Evolutionary conservation across 345 rosid genomes (phyloP), one percentile per base, ranked within the genome.

Genomic region (Litchi chinensis): DNA sequence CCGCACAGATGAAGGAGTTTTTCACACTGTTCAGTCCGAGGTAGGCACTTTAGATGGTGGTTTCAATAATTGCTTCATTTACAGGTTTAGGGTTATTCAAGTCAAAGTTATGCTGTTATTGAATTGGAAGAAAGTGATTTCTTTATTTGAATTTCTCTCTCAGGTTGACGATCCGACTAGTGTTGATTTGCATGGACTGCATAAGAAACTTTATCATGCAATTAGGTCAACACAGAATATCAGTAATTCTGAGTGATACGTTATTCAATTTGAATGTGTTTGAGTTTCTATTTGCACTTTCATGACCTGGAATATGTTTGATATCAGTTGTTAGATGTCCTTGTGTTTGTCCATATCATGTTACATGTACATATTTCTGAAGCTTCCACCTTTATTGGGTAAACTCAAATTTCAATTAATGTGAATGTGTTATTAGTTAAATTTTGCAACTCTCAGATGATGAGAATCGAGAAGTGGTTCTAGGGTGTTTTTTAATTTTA

Each of bases 11-110:
- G 81, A 28, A 41, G 71, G 79, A 32, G 60, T 57, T 1, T 78
- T 73, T 56, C 62, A 28, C 70, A 77, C 68, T 4, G 73, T 85
- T 76, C 86, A 81, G 24, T 77, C 85, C 8, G 82, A 87, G 88
- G 90, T 83, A 48, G 16, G 0, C 11, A 48, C 8, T 11, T 48
- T 0, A 48, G 4, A 11, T 0, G 44, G 12, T 2, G 54, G 12
- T 48, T 48, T 48, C 54, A 11, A 7, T 4, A 71, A 62, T 41
- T 43, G 46, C 50, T 48, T 48, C 16, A 48, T 56, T 46, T 44
- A 16, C 16, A 68, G 26, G 18, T 57, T 44, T 68, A 56, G 26
- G 46, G 44, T 76, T 71, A 13, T 32, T 32, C 37, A 32, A 32
- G 37, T 32, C 37, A 1, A 32, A 32, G 37, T 7, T 70, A 10